These are phyloP conservation scores for Polyporus tsugae DNA, from an alignment of 1,284 basidiomycete genomes.

Conservation along the genomic window DNA sequence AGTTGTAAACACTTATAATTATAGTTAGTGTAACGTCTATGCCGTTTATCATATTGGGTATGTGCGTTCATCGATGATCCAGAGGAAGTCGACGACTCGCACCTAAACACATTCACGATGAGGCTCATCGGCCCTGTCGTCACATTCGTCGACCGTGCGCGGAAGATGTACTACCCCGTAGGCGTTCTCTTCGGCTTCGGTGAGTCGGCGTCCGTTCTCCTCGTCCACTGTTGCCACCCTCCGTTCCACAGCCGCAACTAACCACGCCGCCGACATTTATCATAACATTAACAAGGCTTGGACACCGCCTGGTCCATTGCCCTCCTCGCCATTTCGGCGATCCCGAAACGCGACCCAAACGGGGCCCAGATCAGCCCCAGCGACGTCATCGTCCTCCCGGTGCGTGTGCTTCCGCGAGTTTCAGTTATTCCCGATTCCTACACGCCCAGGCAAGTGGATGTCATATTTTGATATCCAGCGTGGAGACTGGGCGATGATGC, in stretches of 20 bases:
- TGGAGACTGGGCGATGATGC: no score
- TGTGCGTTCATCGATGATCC: no score
- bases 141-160: conserved; percentile 82
- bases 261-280: conserved; percentile 4
- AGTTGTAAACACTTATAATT: conserved; percentile 35
- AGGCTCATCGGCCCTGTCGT: conserved; percentile 81
- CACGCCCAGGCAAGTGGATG: no score
- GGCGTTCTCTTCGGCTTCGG: conserved; percentile 88
- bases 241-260: background rate
- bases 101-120: conserved; percentile 76
- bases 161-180: conserved; percentile 97
- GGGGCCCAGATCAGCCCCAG: conserved; percentile 64
- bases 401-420: conserved; percentile 43
- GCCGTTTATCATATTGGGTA: no score
- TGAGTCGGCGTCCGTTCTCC: conserved; percentile 39
- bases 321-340: conserved; percentile 79
- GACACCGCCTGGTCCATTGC: conserved; percentile 92
- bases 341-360: conserved; percentile 66
- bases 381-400: conserved; percentile 80
- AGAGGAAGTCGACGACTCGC: conserved; percentile 47
- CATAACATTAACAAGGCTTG: conserved; percentile 69
- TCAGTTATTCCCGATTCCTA: background rate
- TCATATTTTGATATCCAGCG: no score
- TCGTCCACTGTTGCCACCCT: no score
- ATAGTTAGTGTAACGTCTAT: no score